Percentiles rank a stretch among this genome's conserved stretches.
These are phyloP conservation scores for Nectriaceae sp. DNA, from an alignment of 2,329 filamentous ascomycete genomes.

Conservation along the genomic window DNA sequence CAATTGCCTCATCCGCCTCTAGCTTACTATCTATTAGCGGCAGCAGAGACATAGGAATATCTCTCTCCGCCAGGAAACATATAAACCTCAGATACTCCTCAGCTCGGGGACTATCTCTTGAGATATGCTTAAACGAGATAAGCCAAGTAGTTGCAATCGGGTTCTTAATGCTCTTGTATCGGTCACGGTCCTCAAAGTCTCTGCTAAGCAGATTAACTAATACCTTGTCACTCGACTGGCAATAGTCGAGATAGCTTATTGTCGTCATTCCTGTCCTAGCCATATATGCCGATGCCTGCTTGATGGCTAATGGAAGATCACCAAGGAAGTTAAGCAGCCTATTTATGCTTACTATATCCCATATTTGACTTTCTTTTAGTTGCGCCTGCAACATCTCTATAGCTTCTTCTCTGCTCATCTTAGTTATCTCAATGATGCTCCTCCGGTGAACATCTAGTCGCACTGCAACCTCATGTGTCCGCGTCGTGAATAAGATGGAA, in stretches of 20 bases:
- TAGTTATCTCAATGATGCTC: no score
- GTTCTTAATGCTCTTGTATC: neutral
- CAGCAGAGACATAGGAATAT: neutral
- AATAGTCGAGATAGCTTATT: neutral
- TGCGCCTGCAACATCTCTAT: no score
- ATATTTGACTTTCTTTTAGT: no score
- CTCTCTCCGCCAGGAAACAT: neutral
- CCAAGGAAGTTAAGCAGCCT: no score
- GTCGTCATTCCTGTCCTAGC: slow-evolving; percentile 5
- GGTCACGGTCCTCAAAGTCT: neutral
- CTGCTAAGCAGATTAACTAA: neutral
- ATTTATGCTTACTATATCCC: no score
- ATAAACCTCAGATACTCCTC: neutral
- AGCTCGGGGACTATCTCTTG: neutral
- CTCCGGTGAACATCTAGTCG: no score
- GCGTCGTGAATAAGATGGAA: no score
- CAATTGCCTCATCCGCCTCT: neutral
- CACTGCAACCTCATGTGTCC: no score
- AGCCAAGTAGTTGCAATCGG: neutral
- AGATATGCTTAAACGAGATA: neutral
- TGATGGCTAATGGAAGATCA: slow-evolving; percentile 33
- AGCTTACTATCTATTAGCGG: neutral
- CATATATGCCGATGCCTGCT: slow-evolving; percentile 33
- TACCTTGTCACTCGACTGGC: neutral
- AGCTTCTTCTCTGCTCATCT: no score